Evolutionary conservation across 2,329 filamentous ascomycete genomes (phyloP).

Genomic region (Oidium heveae): DNA sequence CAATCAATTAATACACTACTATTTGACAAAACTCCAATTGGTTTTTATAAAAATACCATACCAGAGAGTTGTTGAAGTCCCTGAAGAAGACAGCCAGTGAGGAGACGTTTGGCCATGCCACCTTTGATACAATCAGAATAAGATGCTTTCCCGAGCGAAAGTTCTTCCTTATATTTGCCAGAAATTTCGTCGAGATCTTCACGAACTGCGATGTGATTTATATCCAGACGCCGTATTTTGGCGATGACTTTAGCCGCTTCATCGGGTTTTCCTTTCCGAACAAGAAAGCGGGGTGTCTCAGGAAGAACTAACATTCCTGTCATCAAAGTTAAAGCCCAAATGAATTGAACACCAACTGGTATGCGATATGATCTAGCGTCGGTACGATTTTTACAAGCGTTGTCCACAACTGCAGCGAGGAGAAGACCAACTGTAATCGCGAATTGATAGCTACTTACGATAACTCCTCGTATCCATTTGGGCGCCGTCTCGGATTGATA

Average conservation of each 20-base stretch:
- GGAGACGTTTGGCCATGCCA: constrained; percentile 40
- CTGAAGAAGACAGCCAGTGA: constrained; percentile 50
- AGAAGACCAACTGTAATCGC: constrained; percentile 52
- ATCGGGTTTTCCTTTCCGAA: constrained; percentile 41
- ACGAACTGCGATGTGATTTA: constrained; percentile 44
- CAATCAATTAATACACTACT: no score
- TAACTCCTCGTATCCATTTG: constrained; percentile 56
- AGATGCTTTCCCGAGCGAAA: constrained; percentile 33
- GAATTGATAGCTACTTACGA: constrained; percentile 53
- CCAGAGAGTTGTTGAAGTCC: constrained; percentile 51
- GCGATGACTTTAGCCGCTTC: constrained; percentile 43
- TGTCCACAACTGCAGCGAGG: constrained; percentile 41
- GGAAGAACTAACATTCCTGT: constrained; percentile 45
- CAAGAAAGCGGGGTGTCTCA: constrained; percentile 55
- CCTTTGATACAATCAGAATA: constrained; percentile 36
- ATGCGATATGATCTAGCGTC: constrained; percentile 47
- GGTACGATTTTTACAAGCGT: constrained; percentile 30
- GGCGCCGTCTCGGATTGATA: constrained; percentile 67
- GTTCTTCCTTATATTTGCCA: constrained; percentile 51
- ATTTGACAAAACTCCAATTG: no score
- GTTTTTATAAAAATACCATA: constrained; percentile 16
- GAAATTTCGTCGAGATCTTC: constrained; percentile 54
- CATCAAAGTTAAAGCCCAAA: constrained; percentile 44
- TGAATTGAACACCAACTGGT: constrained; percentile 48
- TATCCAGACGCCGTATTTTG: constrained; percentile 47